These are phyloP conservation scores for Anethum foeniculum DNA, from an alignment of 140 eudicot genomes.

Conservation along the genomic window DNA sequence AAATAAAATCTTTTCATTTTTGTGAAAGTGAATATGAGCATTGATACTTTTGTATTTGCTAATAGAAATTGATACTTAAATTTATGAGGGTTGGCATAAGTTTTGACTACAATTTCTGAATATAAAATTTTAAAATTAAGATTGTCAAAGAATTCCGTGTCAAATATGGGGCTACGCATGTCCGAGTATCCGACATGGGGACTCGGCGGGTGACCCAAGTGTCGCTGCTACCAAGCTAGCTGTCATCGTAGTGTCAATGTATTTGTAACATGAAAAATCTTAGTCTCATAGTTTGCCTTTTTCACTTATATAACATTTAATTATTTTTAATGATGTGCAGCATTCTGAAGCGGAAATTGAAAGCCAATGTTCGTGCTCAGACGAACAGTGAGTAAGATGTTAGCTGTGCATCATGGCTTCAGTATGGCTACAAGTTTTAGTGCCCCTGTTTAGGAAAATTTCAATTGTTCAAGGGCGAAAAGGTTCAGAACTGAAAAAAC, in stretches of 20 bases:
- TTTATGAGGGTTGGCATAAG: too few species aligned
- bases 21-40: too few species aligned
- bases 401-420: not conserved
- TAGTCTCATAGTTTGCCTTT: not conserved
- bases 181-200: too few species aligned
- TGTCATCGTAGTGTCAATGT: slow-evolving; percentile 62
- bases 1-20: too few species aligned
- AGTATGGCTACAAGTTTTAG: not conserved
- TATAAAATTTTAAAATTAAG: too few species aligned
- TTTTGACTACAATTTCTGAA: too few species aligned
- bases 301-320: not conserved
- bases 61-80: too few species aligned
- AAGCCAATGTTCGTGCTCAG: slow-evolving; percentile 5
- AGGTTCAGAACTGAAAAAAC: not conserved
- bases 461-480: not conserved
- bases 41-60: too few species aligned
- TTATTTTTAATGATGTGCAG: not conserved
- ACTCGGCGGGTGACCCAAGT: too few species aligned
- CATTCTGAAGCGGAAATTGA: slow-evolving; percentile 3
- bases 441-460: not conserved
- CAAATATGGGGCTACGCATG: too few species aligned
- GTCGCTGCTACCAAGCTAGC: slow-evolving; percentile 16
- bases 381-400: not conserved
- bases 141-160: too few species aligned
- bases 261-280: not conserved